Conservation (phyloP, 257 asterid species). For the Scutellaria minor region DNA sequence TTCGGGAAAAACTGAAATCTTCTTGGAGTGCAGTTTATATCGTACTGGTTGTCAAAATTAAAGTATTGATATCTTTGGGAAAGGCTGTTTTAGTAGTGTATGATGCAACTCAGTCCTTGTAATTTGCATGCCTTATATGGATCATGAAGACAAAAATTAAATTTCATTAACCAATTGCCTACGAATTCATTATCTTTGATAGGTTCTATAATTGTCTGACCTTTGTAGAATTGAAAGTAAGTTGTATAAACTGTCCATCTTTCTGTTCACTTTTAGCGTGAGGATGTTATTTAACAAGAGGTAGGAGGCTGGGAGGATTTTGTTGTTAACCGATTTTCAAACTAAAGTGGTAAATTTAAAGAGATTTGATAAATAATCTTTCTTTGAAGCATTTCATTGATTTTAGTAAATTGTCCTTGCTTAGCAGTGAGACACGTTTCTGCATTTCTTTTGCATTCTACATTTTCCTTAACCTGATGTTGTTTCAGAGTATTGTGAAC, state of each 20-base stretch:
- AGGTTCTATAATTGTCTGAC: constrained; percentile 1
- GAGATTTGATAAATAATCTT: constrained; percentile 13
- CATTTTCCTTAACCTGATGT: constrained; percentile 31
- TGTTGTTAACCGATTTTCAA: constrained; percentile 1
- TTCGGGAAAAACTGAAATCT: neutral
- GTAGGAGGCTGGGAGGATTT: constrained; percentile 18
- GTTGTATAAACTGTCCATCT: neutral
- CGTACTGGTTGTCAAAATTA: neutral
- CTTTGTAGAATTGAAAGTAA: constrained; percentile 16
- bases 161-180: neutral
- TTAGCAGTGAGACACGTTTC: constrained; percentile 8
- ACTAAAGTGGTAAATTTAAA: neutral
- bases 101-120: constrained; percentile 12
- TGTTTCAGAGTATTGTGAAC: constrained; percentile 73
- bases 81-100: constrained; percentile 9
- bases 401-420: constrained; percentile 14
- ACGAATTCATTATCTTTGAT: neutral
- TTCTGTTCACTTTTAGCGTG: neutral
- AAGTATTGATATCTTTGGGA: neutral
- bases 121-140: neutral
- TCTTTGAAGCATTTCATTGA: neutral
- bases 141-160: too few species aligned
- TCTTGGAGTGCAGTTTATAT: neutral
- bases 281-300: neutral
- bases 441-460: constrained; percentile 5